Conservation (phyloP, 345 rosid species). For the Bruguiera parviflora region DNA sequence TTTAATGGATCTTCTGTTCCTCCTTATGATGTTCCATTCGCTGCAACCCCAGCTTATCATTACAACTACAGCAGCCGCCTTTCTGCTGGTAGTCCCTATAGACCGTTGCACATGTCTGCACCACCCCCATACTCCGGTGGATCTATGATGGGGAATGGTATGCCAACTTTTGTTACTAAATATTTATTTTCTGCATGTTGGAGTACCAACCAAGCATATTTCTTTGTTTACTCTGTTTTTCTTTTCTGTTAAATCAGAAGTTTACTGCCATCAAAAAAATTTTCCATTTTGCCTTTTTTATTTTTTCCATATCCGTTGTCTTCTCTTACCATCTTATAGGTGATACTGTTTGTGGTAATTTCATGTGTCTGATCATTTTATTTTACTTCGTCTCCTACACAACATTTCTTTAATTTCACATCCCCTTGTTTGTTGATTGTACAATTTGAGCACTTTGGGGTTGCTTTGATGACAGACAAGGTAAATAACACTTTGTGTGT, state of each 20-base stretch:
- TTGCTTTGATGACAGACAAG: background rate
- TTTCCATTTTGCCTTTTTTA: too few relatives aligned
- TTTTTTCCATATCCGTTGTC: too few relatives aligned
- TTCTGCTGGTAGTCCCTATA: conserved; percentile 76
- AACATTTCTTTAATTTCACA: too few relatives aligned
- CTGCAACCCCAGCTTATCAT: conserved; percentile 91
- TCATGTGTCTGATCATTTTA: background rate
- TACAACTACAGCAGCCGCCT: conserved; percentile 69
- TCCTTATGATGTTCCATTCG: conserved; percentile 78
- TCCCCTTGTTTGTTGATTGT: too few relatives aligned
- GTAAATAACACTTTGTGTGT: conserved; percentile 7
- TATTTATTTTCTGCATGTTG: background rate
- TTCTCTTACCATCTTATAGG: background rate
- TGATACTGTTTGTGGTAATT: background rate
- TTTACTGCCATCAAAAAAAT: too few relatives aligned
- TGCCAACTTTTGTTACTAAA: background rate
- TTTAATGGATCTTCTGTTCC: conserved; percentile 78
- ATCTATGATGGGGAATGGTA: conserved; percentile 87
- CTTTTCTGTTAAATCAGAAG: too few relatives aligned
- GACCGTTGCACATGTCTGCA: conserved; percentile 74
- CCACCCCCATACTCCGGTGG: conserved; percentile 83
- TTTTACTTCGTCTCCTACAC: too few relatives aligned
- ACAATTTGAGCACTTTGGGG: background rate
- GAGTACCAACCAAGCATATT: background rate
- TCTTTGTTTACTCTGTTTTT: background rate